A percentile compares a stretch with the other conserved stretches of the same genome.
Conservation (phyloP, 2,329 filamentous ascomycete genomes). For the Simplicillium sp. region DNA sequence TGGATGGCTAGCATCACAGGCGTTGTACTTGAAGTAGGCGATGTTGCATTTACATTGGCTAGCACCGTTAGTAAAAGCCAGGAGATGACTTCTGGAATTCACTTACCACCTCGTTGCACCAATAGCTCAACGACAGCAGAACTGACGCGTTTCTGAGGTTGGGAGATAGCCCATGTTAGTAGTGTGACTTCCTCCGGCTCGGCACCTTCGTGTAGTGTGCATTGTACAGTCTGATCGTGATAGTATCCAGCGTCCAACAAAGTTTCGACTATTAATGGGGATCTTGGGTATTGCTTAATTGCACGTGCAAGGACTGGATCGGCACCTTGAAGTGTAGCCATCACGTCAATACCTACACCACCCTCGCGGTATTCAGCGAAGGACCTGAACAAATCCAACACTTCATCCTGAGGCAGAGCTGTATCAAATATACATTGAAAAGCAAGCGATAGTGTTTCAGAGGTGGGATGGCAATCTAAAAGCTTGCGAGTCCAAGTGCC, state of each 20-base stretch:
- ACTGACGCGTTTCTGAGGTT: conserved; percentile 54
- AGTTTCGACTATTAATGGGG: conserved; percentile 37
- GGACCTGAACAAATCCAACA: conserved; percentile 38
- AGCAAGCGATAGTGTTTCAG: conserved; percentile 38
- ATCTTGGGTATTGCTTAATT: conserved; percentile 45
- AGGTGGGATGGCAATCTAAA: conserved; percentile 37
- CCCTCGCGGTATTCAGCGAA: conserved; percentile 41
- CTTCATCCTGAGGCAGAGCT: conserved; percentile 36
- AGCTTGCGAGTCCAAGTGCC: conserved; percentile 38
- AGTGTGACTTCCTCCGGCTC: conserved; percentile 47
- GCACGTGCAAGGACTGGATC: conserved; percentile 43
- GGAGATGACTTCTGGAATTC: conserved; percentile 19
- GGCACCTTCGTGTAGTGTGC: conserved; percentile 31
- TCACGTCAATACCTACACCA: conserved; percentile 39
- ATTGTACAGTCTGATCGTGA: conserved; percentile 41
- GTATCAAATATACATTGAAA: conserved; percentile 49
- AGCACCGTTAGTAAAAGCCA: conserved; percentile 5
- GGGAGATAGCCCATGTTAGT: conserved; percentile 51
- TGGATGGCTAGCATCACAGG: conserved; percentile 52
- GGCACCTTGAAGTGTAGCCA: conserved; percentile 30
- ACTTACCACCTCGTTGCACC: conserved; percentile 33
- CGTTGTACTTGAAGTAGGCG: conserved; percentile 40
- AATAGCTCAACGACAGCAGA: conserved; percentile 47
- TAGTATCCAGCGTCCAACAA: conserved; percentile 50
- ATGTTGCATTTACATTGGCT: conserved; percentile 50